A percentile compares a stretch with the other conserved stretches of the same genome.
phyloP scores from a whole-genome alignment of 1,284 basidiomycete species.

The Binderoboletus segoi region DNA sequence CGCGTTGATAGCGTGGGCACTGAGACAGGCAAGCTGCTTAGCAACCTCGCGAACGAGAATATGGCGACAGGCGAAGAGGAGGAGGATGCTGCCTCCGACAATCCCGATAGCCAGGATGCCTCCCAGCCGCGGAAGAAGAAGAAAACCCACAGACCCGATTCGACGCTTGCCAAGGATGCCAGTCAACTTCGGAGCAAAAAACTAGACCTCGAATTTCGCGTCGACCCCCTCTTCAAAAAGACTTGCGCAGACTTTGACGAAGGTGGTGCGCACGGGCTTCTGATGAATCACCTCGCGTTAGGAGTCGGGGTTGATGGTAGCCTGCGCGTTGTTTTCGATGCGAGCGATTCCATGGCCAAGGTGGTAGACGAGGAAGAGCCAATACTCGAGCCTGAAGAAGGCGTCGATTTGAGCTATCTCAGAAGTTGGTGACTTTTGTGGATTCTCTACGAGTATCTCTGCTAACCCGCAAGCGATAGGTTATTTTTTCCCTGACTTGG shows the following conservation, averaged over 20 bases:
- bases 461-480: conserved; percentile 36
- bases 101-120: conserved; percentile 59
- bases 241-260: conserved; percentile 99
- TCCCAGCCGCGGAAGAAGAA: conserved; percentile 61
- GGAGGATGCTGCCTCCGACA: conserved; percentile 61
- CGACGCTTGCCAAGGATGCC: conserved; percentile 85
- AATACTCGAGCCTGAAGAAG: conserved; percentile 63
- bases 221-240: conserved; percentile 97
- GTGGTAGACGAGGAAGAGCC: conserved; percentile 76
- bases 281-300: conserved; percentile 89
- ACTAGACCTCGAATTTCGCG: conserved; percentile 91
- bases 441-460: neutral
- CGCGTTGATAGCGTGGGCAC: conserved; percentile 97
- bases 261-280: conserved; percentile 90
- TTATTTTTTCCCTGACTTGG: conserved; percentile 72
- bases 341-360: conserved; percentile 85
- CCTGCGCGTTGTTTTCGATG: conserved; percentile 94
- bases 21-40: conserved; percentile 94
- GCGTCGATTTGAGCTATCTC: conserved; percentile 69
- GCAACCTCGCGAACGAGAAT: conserved; percentile 81
- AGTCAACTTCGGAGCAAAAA: conserved; percentile 89
- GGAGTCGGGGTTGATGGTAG: conserved; percentile 80
- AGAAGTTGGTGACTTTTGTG: conserved; percentile 53
- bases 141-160: conserved; percentile 68
- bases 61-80: conserved; percentile 60